Percentiles rank a stretch among this genome's conserved stretches.
Evolutionary conservation across 1,284 basidiomycete species (phyloP).

Genomic region (Phylloporus sp.): DNA sequence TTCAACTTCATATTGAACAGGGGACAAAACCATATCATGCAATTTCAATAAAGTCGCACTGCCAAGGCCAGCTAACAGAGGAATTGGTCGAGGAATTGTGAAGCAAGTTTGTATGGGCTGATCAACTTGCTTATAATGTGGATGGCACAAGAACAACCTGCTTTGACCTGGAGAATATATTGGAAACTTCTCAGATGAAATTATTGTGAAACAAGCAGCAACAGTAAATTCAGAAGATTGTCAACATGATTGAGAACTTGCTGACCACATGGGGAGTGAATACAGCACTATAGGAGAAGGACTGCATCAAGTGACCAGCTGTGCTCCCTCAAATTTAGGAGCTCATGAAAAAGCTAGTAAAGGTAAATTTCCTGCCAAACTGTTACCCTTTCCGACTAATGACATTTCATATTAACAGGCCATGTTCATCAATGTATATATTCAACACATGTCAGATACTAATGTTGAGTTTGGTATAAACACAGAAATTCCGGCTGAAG

Average conservation of each 20-base stretch:
- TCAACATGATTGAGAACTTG: not conserved
- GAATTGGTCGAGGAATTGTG: not conserved
- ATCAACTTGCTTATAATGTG: not conserved
- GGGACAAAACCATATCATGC: not conserved
- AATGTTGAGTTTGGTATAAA: not conserved
- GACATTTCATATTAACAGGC: not conserved
- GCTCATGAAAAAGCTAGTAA: not conserved
- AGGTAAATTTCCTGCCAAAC: not conserved
- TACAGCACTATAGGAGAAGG: not conserved
- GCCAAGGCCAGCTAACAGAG: not conserved
- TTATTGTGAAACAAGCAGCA: not conserved
- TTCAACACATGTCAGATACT: not conserved
- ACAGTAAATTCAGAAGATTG: not conserved
- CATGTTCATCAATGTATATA: not conserved
- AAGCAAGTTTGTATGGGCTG: not conserved
- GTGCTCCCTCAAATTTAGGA: not conserved
- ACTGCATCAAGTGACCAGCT: not conserved
- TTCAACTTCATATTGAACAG: not conserved
- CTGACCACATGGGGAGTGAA: not conserved
- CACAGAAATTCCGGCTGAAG: not conserved
- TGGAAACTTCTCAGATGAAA: not conserved
- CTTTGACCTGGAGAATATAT: not conserved
- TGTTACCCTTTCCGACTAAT: not conserved
- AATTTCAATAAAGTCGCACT: not conserved
- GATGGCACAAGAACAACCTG: not conserved